Evolutionary conservation across 192 early-diverging fungal species (phyloP).

Genomic region (Umbelopsis sp.): DNA sequence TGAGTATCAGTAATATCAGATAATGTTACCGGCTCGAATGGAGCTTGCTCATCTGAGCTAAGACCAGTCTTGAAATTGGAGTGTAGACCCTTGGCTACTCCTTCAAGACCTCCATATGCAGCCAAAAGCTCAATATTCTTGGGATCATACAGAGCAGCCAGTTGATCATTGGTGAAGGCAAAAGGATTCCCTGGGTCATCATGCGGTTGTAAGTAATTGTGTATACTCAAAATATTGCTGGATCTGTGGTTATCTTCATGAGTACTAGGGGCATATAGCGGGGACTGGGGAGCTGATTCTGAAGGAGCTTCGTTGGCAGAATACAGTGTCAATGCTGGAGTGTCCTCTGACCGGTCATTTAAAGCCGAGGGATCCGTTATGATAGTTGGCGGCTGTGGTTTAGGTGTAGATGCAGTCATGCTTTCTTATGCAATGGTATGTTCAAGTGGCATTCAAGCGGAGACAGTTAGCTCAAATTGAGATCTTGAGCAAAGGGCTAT

Average conservation of each 20-base stretch:
- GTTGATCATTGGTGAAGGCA: conserved; percentile 53
- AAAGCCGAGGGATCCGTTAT: conserved; percentile 29
- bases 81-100: conserved; percentile 52
- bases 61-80: conserved; percentile 52
- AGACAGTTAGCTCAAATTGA: too few relatives aligned
- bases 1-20: conserved; percentile 22
- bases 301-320: not conserved
- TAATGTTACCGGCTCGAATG: conserved; percentile 38
- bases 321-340: conserved; percentile 3
- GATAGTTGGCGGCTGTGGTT: conserved; percentile 22
- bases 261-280: not conserved
- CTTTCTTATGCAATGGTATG: not conserved
- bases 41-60: conserved; percentile 30
- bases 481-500: too few relatives aligned
- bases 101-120: conserved; percentile 52
- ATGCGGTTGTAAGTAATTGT: conserved; percentile 26
- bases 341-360: conserved; percentile 14
- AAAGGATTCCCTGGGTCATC: conserved; percentile 50
- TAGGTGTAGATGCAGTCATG: conserved; percentile 6
- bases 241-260: not conserved
- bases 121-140: conserved; percentile 53
- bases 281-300: not conserved
- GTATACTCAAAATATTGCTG: not conserved
- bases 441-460: too few relatives aligned
- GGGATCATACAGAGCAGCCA: conserved; percentile 57